These are phyloP conservation scores for Salicornia ramosissima DNA, from an alignment of 148 eudicot species.

Conservation along the genomic window DNA sequence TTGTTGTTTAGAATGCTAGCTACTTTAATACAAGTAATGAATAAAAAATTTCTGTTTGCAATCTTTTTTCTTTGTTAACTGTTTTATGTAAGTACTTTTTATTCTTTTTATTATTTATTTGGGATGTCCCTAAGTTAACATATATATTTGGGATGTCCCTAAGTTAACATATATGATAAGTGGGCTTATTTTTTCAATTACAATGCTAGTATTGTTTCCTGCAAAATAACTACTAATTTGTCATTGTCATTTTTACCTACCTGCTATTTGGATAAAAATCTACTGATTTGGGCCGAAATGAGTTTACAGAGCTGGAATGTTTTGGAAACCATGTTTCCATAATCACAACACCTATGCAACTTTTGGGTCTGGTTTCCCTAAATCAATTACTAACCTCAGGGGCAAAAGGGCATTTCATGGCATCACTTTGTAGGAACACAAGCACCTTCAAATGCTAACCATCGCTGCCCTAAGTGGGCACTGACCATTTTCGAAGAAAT, in stretches of 20 bases:
- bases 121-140: too few relatives aligned
- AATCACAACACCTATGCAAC: slow-evolving; percentile 31
- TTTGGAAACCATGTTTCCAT: slow-evolving; percentile 37
- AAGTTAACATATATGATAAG: too few relatives aligned
- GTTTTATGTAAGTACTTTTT: too few relatives aligned
- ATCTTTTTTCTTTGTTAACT: too few relatives aligned
- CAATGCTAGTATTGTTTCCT: too few relatives aligned
- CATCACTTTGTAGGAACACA: slow-evolving; percentile 31
- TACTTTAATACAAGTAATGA: too few relatives aligned
- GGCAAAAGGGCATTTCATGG: slow-evolving; percentile 36
- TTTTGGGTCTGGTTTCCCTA: slow-evolving; percentile 38
- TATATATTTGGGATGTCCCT: too few relatives aligned
- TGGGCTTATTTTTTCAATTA: too few relatives aligned
- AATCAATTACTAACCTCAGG: slow-evolving; percentile 33
- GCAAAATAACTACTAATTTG: too few relatives aligned
- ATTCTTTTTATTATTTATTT: too few relatives aligned
- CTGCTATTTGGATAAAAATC: not conserved
- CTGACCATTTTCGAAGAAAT: slow-evolving; percentile 29
- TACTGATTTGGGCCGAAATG: slow-evolving; percentile 26
- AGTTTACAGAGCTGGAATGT: slow-evolving; percentile 31
- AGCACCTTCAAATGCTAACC: slow-evolving; percentile 31
- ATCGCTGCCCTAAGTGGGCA: slow-evolving; percentile 36
- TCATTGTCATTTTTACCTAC: not conserved
- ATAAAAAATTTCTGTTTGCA: too few relatives aligned
- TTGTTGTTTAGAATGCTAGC: too few relatives aligned